Percentiles rank a stretch among this genome's conserved stretches.
Evolutionary conservation across 257 asterid genomes (phyloP).

Genomic region (Rhazya stricta): DNA sequence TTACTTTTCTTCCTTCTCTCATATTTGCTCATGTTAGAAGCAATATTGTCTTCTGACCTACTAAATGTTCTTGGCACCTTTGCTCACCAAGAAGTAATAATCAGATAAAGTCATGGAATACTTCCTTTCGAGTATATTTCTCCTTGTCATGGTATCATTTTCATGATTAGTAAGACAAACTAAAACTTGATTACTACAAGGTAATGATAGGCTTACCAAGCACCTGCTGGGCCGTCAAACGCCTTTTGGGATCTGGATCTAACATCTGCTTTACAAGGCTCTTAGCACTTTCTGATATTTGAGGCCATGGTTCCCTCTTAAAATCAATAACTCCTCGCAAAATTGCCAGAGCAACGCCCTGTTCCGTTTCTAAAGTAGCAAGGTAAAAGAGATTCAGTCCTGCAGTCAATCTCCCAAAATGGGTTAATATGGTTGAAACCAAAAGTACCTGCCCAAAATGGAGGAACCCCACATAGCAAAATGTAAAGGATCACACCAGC

Average conservation of each 20-base stretch:
- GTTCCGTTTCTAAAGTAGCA: constrained; percentile 66
- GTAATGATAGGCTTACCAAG: constrained; percentile 53
- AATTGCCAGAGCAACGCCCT: constrained; percentile 91
- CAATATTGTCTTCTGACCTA: not conserved
- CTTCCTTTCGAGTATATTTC: not conserved
- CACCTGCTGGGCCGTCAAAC: constrained; percentile 88
- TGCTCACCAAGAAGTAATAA: not conserved
- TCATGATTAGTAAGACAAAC: not conserved
- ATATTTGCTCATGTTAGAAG: not conserved
- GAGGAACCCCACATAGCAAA: constrained; percentile 93
- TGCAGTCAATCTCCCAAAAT: not conserved
- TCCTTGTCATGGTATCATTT: not conserved
- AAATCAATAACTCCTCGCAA: constrained; percentile 78
- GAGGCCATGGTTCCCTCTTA: constrained; percentile 97
- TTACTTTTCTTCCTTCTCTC: not conserved
- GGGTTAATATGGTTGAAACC: not conserved
- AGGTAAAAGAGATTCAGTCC: constrained; percentile 12
- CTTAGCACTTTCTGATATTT: constrained; percentile 75
- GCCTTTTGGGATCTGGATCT: constrained; percentile 74
- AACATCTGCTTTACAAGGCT: constrained; percentile 81
- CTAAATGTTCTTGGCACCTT: not conserved
- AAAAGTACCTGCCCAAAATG: constrained; percentile 88
- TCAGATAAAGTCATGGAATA: not conserved
- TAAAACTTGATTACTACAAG: not conserved
- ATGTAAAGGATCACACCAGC: constrained; percentile 92